phyloP scores from a whole-genome alignment of 75 land plant species.

The Azolla pinnata region DNA sequence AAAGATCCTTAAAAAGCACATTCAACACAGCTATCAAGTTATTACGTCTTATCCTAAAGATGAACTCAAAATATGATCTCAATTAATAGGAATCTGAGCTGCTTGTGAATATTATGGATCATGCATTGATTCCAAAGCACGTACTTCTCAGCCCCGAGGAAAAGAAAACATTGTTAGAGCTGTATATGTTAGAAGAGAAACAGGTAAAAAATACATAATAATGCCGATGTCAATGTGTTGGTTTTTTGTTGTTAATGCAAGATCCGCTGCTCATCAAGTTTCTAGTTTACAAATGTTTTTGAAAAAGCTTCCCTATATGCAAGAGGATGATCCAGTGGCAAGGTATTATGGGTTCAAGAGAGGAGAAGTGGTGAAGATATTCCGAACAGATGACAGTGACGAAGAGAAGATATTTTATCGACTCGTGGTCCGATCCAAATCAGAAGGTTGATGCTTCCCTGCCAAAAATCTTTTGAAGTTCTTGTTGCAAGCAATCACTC shows the following conservation, averaged over 20 bases:
- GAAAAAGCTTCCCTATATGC: slow-evolving; percentile 91
- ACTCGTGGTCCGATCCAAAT: too few species aligned
- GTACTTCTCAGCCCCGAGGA: slow-evolving; percentile 51
- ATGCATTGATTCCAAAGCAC: slow-evolving; percentile 54
- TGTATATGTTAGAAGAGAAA: slow-evolving; percentile 58
- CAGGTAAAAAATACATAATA: slow-evolving; percentile 48
- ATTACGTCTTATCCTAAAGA: too few species aligned
- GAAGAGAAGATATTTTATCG: slow-evolving; percentile 67
- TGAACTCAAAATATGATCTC: too few species aligned
- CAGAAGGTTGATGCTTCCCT: too few species aligned
- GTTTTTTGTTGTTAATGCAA: too few species aligned
- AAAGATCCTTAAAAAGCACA: too few species aligned
- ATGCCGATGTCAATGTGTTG: too few species aligned
- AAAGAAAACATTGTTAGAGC: slow-evolving; percentile 55
- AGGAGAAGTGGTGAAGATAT: slow-evolving; percentile 75
- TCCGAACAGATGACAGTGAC: slow-evolving; percentile 52
- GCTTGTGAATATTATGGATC: slow-evolving; percentile 70
- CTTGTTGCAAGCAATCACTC: too few species aligned
- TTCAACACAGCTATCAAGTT: too few species aligned
- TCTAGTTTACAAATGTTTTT: too few species aligned
- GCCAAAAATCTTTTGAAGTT: too few species aligned
- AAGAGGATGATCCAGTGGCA: slow-evolving; percentile 70
- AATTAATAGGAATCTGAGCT: slow-evolving; percentile 68
- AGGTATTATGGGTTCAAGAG: slow-evolving; percentile 74
- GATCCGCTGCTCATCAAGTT: too few species aligned